phyloP scores from a whole-genome alignment of 2,329 filamentous ascomycete species.

The Xylariaceae sp. region DNA sequence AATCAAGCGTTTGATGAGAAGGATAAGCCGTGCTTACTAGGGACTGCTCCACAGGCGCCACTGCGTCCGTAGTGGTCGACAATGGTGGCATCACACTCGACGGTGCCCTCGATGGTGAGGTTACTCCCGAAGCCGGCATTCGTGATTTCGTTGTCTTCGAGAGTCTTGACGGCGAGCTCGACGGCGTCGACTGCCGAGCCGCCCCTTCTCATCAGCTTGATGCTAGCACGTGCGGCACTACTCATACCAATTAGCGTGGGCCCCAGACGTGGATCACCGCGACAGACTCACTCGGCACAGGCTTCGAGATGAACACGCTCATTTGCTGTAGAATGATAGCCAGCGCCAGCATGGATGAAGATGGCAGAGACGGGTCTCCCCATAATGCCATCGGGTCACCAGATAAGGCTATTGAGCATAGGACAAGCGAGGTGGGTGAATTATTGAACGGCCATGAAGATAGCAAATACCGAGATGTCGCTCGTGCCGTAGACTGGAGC shows the following conservation, averaged over 20 bases:
- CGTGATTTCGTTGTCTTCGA: conserved; percentile 93
- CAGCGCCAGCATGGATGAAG: conserved; percentile 92
- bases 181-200: conserved; percentile 82
- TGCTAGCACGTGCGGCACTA: conserved; percentile 79
- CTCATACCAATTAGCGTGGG: no score
- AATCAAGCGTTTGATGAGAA: not conserved
- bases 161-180: conserved; percentile 78
- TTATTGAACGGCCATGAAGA: no score
- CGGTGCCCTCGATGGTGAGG: conserved; percentile 79
- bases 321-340: conserved; percentile 85
- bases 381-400: conserved; percentile 3
- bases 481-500: no score
- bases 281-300: conserved; percentile 72
- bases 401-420: no score
- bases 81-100: conserved; percentile 92
- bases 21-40: conserved; percentile 59
- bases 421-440: no score
- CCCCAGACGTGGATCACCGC: no score
- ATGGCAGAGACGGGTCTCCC: conserved; percentile 56
- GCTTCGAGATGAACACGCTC: conserved; percentile 79
- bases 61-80: conserved; percentile 89
- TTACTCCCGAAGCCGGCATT: conserved; percentile 97
- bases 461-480: no score
- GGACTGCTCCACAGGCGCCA: conserved; percentile 86
- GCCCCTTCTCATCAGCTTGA: conserved; percentile 75